These are phyloP conservation scores for Posidonia australis DNA, from an alignment of 106 monocot genomes.

Conservation along the genomic window DNA sequence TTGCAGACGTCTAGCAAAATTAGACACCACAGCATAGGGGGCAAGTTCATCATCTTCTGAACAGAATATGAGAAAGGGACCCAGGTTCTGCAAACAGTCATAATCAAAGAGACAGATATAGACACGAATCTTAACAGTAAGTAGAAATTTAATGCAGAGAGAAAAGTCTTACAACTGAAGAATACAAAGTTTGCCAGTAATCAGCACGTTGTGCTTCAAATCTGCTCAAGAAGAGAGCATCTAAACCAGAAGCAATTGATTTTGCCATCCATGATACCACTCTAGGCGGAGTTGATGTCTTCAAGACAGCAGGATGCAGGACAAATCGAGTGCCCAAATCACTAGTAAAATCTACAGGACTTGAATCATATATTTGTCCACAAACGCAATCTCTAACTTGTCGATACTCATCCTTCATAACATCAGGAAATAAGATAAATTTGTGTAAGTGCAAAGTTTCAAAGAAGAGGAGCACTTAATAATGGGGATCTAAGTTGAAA, in stretches of 20 bases:
- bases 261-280: conserved; percentile 64
- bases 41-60: conserved; percentile 74
- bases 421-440: not conserved
- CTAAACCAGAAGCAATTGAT: conserved; percentile 49
- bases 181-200: conserved; percentile 69
- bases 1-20: conserved; percentile 42
- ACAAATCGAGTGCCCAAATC: conserved; percentile 52
- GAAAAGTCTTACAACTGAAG: conserved; percentile 44
- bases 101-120: not conserved
- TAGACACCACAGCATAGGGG: conserved; percentile 31
- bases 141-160: not conserved
- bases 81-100: conserved; percentile 35
- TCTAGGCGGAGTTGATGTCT: conserved; percentile 39
- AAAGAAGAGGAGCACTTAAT: not conserved
- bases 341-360: conserved; percentile 83
- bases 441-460: not conserved
- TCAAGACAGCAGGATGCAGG: conserved; percentile 42
- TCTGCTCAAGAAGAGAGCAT: conserved; percentile 54
- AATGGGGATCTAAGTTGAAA: not conserved
- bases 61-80: conserved; percentile 67
- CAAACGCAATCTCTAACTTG: conserved; percentile 53
- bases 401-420: conserved; percentile 57
- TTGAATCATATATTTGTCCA: conserved; percentile 89
- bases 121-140: not conserved
- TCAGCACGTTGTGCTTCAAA: conserved; percentile 72